Evolutionary conservation across 2,329 filamentous ascomycete genomes (phyloP).

Genomic region (Ophiostoma ulmi): DNA sequence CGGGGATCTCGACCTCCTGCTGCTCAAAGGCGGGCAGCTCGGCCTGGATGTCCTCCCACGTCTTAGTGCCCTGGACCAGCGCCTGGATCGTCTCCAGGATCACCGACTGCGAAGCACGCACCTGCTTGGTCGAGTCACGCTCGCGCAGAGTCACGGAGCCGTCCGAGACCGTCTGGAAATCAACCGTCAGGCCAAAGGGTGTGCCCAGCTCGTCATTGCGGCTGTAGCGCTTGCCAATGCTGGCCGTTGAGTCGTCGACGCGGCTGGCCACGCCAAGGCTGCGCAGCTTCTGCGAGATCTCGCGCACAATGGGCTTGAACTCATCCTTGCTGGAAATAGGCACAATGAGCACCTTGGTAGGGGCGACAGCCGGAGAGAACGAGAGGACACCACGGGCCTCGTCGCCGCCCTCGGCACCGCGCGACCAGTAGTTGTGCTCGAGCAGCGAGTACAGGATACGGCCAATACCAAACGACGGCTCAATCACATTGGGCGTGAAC

Average conservation of each 20-base stretch:
- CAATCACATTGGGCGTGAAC: slow-evolving; percentile 92
- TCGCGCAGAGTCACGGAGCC: slow-evolving; percentile 82
- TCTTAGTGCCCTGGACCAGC: slow-evolving; percentile 48
- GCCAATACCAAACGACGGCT: slow-evolving; percentile 96
- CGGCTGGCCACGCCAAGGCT: slow-evolving; percentile 73
- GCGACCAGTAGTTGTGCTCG: slow-evolving; percentile 94
- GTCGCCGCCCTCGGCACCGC: slow-evolving; percentile 62
- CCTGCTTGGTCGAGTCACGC: slow-evolving; percentile 84
- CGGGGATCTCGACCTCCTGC: slow-evolving; percentile 50
- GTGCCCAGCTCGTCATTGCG: slow-evolving; percentile 96
- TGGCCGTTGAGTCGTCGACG: slow-evolving; percentile 84
- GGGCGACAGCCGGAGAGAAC: slow-evolving; percentile 65
- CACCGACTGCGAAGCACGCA: slow-evolving; percentile 74
- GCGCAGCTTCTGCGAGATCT: slow-evolving; percentile 71
- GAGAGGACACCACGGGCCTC: slow-evolving; percentile 71
- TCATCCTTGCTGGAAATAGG: slow-evolving; percentile 76
- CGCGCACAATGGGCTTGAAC: slow-evolving; percentile 71
- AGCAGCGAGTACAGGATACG: slow-evolving; percentile 88
- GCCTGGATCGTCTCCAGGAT: slow-evolving; percentile 68
- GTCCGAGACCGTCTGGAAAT: slow-evolving; percentile 92
- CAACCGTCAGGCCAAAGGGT: slow-evolving; percentile 86
- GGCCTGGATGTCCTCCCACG: slow-evolving; percentile 63
- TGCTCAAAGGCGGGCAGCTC: slow-evolving; percentile 80
- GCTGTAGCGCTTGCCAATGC: slow-evolving; percentile 90
- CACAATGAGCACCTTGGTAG: slow-evolving; percentile 89